Evolutionary conservation across 257 asterid genomes (phyloP), one percentile per base, ranked within the genome.

Genomic region (Verbascum thapsus): DNA sequence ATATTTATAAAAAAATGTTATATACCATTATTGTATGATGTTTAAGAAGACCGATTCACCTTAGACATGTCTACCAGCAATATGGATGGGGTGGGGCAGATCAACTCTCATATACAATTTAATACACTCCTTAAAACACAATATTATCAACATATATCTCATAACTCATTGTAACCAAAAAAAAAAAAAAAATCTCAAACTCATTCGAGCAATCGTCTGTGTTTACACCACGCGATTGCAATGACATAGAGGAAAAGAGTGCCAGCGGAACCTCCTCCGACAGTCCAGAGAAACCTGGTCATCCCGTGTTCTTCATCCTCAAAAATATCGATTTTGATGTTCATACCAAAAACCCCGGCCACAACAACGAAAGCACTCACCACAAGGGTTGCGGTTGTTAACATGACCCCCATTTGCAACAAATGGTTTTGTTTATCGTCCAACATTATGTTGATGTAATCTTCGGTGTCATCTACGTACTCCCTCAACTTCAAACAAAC

Each of bases 401-500:
- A 20, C 88, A 78, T 80, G 10, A 85, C 88, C 10, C 81, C 85
- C 85, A 78, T 81, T 70, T 82, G 88, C 20, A 81, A 74, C 38
- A 81, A 82, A 71, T 81, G 85, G 15, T 82, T 82, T 41, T 82
- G 88, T 64, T 82, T 82, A 83, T 82, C 88, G 9, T 82, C 88
- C 70, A 82, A 49, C 88, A 82, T 82, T 1, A 79, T 82, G 38
- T 82, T 82, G 61, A 82, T 82, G 74, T 82, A 82, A 67, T 79
- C 88, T 49, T 82, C 88, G 0, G 88, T 79, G 37, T 79, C 88
- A 7, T 79, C 88, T 3, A 82, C 88, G 5, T 82, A 79, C 68
- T 82, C 88, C 70, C 88, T 76, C 72, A 82, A 81, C 85, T 81
- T 70, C 68, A 54, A 20, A 16, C 7, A 53, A 54, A 55, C 65